Base-by-base conservation (phyloP, 2,329 filamentous ascomycete genomes). In the Ceratocystiopsis minuta region DNA sequence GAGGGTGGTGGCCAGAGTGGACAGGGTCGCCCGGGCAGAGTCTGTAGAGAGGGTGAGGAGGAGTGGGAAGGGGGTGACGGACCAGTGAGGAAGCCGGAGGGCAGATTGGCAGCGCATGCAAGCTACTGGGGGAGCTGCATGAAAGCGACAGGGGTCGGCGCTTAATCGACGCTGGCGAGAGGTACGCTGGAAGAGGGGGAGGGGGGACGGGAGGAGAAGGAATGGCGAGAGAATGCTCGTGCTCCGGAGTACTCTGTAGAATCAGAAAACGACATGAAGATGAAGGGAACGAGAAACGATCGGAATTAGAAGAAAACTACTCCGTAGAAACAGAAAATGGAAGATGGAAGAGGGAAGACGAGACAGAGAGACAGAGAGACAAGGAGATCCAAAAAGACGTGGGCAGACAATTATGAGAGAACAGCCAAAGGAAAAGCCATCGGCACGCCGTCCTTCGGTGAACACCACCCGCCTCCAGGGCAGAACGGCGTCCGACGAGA, bases 81-180 rank as follows among this genome's bases (percentile, higher is more conserved):
- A 38, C 51, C 51, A 52, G 44, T 55, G 44, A 48, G 53, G 51
- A 46, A 53, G 45, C 47, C 51, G 46, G 43, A 46, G 42, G 45
- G 42, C 7, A 28, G 24, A 28, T 28, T 28, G 24, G 24, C 4
- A 6, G 24, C 11, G 24, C 43, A 44, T 49, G 43, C 48, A 50
- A 50, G 41, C 51, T 44, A 52, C 47, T 55, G 54, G 49, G 50
- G 60, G 47, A 61, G 59, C 61, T 66, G 66, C 66, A 67, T 61
- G 58, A 56, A 57, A 54, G 52, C 55, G 61, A 64, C 65, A 68
- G 63, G 62, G 61, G 57, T 65, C 63, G 66, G 70, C 70, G 70
- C 69, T 73, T 73, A 73, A 59, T 54, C 24, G 24, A 28, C 32
- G 32, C 9, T 3, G 32, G 32, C 32, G 32, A 33, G 32, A 33